phyloP scores from a whole-genome alignment of 768 basidiomycete genomes.

The Brasilioporus rufonigricans region DNA sequence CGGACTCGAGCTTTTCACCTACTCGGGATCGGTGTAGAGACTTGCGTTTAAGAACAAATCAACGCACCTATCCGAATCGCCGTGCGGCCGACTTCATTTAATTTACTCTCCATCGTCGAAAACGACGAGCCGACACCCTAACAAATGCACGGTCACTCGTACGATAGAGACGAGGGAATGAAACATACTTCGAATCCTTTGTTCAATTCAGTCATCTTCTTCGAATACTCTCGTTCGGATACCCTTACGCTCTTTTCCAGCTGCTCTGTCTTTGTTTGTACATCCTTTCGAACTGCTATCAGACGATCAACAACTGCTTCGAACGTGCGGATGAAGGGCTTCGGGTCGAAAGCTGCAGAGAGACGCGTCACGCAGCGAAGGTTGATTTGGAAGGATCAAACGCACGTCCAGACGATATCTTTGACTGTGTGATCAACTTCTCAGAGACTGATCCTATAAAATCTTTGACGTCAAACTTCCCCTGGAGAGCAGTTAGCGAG shows the following conservation, averaged over 20 bases:
- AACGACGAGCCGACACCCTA: slow-evolving; percentile 90
- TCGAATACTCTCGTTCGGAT: slow-evolving; percentile 91
- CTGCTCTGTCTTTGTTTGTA: slow-evolving; percentile 85
- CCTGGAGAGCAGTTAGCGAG: slow-evolving; percentile 41
- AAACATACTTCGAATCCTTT: slow-evolving; percentile 84
- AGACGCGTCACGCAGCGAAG: slow-evolving; percentile 7
- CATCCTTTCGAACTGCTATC: slow-evolving; percentile 83
- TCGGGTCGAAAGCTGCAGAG: slow-evolving; percentile 82
- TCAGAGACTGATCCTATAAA: slow-evolving; percentile 86
- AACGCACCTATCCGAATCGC: slow-evolving; percentile 84
- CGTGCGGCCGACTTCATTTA: slow-evolving; percentile 91
- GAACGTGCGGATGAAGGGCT: slow-evolving; percentile 89
- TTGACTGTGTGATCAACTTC: slow-evolving; percentile 83
- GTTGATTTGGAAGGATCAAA: slow-evolving; percentile 28
- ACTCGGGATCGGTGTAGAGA: slow-evolving; percentile 5
- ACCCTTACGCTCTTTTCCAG: slow-evolving; percentile 89
- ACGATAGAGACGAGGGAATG: not conserved
- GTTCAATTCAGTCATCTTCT: slow-evolving; percentile 90
- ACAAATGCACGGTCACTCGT: slow-evolving; percentile 1
- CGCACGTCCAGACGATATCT: slow-evolving; percentile 77
- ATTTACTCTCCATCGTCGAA: slow-evolving; percentile 82
- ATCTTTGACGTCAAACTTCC: slow-evolving; percentile 90
- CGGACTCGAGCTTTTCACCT: slow-evolving; percentile 96
- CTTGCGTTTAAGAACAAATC: not conserved
- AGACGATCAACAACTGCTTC: slow-evolving; percentile 89